Conservation (phyloP, 2,329 filamentous ascomycete species). For the Venturia nashicola region DNA sequence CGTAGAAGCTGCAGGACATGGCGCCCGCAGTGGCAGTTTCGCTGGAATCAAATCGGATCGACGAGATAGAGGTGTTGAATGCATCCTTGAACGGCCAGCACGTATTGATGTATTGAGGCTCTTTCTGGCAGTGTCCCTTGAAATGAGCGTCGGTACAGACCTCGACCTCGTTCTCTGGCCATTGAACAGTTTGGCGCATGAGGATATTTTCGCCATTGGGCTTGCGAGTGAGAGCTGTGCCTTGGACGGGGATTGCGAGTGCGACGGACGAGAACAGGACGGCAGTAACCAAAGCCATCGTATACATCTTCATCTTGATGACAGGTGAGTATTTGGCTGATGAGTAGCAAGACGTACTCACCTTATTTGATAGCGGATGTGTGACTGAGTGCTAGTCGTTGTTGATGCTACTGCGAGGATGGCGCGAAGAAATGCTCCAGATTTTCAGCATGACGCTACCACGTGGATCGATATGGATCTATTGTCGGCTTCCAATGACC, state of each 20-base stretch:
- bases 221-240: background rate
- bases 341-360: too few species aligned
- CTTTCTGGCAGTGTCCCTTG: background rate
- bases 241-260: background rate
- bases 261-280: background rate
- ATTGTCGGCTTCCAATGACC: too few species aligned
- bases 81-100: background rate
- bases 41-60: background rate
- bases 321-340: background rate
- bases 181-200: background rate
- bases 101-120: background rate
- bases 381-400: too few species aligned
- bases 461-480: too few species aligned
- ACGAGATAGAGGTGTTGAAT: background rate
- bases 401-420: too few species aligned
- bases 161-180: background rate
- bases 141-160: background rate
- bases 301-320: background rate
- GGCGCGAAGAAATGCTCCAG: too few species aligned
- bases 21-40: background rate
- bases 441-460: too few species aligned
- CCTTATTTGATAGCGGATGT: too few species aligned
- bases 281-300: background rate
- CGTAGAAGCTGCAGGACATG: background rate
- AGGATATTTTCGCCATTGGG: background rate